A percentile compares a stretch with the other conserved stretches of the same genome.
phyloP scores from a whole-genome alignment of 805 yeast genomes.

The Wickerhamiella sergipiensis region DNA sequence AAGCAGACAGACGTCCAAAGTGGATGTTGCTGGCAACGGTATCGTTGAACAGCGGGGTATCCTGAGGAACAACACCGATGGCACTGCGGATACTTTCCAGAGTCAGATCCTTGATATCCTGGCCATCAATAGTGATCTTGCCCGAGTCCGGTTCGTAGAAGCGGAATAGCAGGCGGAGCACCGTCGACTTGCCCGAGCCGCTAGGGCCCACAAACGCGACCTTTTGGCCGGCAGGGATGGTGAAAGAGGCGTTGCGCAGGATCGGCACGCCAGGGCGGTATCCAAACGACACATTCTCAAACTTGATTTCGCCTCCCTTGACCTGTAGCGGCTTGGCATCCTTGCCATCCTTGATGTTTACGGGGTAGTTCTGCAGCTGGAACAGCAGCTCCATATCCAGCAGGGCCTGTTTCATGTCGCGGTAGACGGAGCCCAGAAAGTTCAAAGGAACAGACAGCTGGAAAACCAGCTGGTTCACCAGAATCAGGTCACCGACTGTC shows the following conservation, averaged over 20 bases:
- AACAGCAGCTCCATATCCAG: conserved; percentile 94
- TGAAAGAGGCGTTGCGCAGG: conserved; percentile 62
- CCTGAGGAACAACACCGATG: conserved; percentile 94
- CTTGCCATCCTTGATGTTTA: conserved; percentile 49
- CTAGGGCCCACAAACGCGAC: conserved; percentile 95
- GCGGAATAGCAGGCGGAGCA: conserved; percentile 69
- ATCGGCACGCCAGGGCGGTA: conserved; percentile 84
- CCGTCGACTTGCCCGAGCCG: conserved; percentile 91
- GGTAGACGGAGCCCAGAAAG: conserved; percentile 86
- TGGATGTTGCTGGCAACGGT: conserved; percentile 76
- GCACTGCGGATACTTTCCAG: conserved; percentile 58
- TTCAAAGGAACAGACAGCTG: conserved; percentile 91
- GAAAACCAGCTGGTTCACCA: conserved; percentile 90
- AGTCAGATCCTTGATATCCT: conserved; percentile 63
- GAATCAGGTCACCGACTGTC: conserved; percentile 88
- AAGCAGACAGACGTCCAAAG: conserved; percentile 66
- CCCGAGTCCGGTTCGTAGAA: conserved; percentile 79
- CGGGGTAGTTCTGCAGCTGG: conserved; percentile 62
- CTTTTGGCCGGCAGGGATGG: conserved; percentile 79
- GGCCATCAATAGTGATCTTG: conserved; percentile 72
- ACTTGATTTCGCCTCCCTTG: conserved; percentile 62
- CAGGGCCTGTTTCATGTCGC: conserved; percentile 85
- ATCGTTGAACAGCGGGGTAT: conserved; percentile 89
- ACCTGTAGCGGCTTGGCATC: conserved; percentile 49
- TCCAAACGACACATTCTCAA: conserved; percentile 87